Evolutionary conservation across 257 asterid genomes (phyloP).

Genomic region (Nicotiana benthamiana): DNA sequence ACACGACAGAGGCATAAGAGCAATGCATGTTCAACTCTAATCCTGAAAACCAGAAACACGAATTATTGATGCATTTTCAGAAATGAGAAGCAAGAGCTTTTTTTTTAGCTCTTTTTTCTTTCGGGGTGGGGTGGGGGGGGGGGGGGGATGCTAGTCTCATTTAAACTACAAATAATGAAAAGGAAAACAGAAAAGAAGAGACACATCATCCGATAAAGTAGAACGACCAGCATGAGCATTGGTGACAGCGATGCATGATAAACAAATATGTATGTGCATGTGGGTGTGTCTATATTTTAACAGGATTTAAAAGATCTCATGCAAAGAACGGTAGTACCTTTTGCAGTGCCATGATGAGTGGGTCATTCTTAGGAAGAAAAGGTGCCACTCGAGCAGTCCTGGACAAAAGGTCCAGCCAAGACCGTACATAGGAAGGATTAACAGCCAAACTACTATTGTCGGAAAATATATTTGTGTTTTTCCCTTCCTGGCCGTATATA

Average conservation of each 20-base stretch:
- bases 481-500: conserved; percentile 61
- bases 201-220: neutral
- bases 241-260: neutral
- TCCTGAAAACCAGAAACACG: neutral
- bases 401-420: conserved; percentile 81
- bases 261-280: neutral
- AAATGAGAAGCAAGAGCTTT: neutral
- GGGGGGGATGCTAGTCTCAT: neutral
- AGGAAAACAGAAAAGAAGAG: neutral
- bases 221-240: neutral
- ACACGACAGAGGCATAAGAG: neutral
- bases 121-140: no score
- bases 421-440: conserved; percentile 67
- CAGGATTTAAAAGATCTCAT: neutral
- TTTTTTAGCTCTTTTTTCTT: neutral
- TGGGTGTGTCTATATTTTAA: neutral
- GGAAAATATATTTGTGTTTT: conserved; percentile 57
- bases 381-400: conserved; percentile 86
- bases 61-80: neutral
- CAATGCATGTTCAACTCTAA: neutral
- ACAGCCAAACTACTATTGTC: conserved; percentile 74
- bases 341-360: conserved; percentile 63
- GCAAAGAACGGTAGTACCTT: conserved; percentile 39
- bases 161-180: neutral
- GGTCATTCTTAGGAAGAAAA: conserved; percentile 63